Percentiles rank a stretch among this genome's conserved stretches.
Evolutionary conservation across 257 asterid species (phyloP).

Genomic region (Verbascum thapsus): DNA sequence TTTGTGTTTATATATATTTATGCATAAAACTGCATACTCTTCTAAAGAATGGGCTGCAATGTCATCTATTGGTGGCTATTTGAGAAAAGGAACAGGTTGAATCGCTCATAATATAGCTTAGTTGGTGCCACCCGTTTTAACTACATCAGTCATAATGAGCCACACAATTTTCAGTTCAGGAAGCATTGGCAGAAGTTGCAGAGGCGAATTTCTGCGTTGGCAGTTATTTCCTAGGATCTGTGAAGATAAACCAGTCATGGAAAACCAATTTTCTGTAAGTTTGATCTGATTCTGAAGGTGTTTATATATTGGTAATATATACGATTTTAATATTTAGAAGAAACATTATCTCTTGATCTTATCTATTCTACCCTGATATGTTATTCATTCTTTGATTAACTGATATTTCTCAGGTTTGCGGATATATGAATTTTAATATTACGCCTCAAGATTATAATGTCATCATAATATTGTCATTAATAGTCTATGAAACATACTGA

Average conservation of each 20-base stretch:
- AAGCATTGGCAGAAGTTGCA: conserved; percentile 95
- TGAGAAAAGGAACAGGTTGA: conserved; percentile 4
- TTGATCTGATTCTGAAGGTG: conserved; percentile 24
- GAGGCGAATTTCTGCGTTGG: conserved; percentile 93
- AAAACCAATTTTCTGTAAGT: conserved; percentile 97
- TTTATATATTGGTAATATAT: conserved; percentile 1
- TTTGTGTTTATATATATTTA: conserved; percentile 7
- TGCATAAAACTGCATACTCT: neutral
- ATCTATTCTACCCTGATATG: conserved; percentile 10
- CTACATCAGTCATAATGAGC: conserved; percentile 17
- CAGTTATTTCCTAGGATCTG: conserved; percentile 89
- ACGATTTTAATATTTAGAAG: conserved; percentile 15
- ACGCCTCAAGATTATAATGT: neutral
- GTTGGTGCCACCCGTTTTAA: neutral
- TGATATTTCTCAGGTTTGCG: conserved; percentile 8
- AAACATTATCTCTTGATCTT: conserved; percentile 4
- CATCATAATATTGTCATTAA: neutral
- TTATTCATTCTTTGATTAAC: conserved; percentile 2
- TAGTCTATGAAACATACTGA: neutral
- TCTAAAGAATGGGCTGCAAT: conserved; percentile 1
- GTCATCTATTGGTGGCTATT: conserved; percentile 6
- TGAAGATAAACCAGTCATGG: conserved; percentile 85
- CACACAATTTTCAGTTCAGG: conserved; percentile 73
- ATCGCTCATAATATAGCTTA: neutral
- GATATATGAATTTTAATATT: conserved; percentile 1